Evolutionary conservation across 2,329 filamentous ascomycete genomes (phyloP), one percentile per base, ranked within the genome.

Genomic region (Penicillium sp.): DNA sequence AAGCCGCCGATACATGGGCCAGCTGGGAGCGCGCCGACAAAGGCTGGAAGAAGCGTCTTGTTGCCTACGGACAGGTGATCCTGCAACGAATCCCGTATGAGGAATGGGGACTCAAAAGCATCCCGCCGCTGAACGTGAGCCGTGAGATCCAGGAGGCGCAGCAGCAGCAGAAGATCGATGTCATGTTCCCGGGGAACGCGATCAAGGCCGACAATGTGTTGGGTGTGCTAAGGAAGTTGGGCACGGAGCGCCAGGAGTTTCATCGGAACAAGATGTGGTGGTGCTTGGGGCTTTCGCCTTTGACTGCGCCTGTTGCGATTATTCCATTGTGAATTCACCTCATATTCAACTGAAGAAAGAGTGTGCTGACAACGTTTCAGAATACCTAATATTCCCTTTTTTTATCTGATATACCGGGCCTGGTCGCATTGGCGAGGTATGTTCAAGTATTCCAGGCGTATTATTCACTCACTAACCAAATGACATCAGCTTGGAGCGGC

Each of bases 51-150:
- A 91, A 88, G 69, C 85, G 85, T 64, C 81, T 97, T 20, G 93
- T 94, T 52, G 81, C 83, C 58, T 95, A 93, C 72, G 94, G 94
- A 56, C 97, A 99, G 75, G 79, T 85, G 49, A 85, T 90, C 16
- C 83, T 99, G 60, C 86, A 90, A 65, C 85, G 90, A 61, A 96
- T 99, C 66, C 90, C 94, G 2, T 97, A 90, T 71, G 90, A 97
- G 75, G 94, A 99, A 86, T 99, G 94, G 94, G 91, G 90, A 0
- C 81, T 99, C 63, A 97, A 97, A 77, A 96, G 91, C 35, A 87
- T 99, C 52, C 94, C 94, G 46, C 87, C 92, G 21, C 79, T 96
- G 64, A 90, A 86, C 43, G 77, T 84, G 57, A 82, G 84, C 63
- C 81, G 85, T 57, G 81, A 83, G 63, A 78, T 82, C 49, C 85